A percentile compares a stretch with the other conserved stretches of the same genome.
Conservation (phyloP, 768 basidiomycete species). For the Sistotremastrum niveocremeum region DNA sequence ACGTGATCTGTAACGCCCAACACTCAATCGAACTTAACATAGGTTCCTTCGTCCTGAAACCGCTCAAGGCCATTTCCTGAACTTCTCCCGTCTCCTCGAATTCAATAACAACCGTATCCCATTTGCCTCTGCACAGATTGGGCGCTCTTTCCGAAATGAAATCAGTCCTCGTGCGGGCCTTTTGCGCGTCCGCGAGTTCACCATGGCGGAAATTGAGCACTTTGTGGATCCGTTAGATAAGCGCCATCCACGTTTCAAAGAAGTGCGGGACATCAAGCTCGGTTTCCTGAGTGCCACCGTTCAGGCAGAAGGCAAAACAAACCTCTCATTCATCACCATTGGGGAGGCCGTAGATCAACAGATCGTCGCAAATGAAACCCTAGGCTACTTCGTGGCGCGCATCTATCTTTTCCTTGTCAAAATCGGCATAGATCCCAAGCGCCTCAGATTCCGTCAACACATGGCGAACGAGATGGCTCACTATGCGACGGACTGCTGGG, state of each 20-base stretch:
- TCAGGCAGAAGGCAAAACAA: conserved; percentile 63
- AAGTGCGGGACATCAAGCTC: conserved; percentile 64
- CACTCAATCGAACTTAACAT: neutral
- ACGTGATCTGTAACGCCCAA: neutral
- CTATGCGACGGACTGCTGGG: conserved; percentile 99
- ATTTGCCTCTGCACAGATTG: conserved; percentile 95
- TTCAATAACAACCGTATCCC: conserved; percentile 97
- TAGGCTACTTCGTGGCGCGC: conserved; percentile 93
- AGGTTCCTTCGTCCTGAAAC: conserved; percentile 97
- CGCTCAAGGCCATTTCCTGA: conserved; percentile 97
- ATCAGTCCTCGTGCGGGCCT: conserved; percentile 95
- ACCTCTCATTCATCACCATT: conserved; percentile 51
- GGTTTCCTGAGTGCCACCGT: conserved; percentile 69
- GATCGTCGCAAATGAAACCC: conserved; percentile 90
- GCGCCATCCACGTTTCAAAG: conserved; percentile 67
- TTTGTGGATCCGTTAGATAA: conserved; percentile 94
- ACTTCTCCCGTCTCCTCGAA: conserved; percentile 91
- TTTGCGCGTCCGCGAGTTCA: conserved; percentile 95
- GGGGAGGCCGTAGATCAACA: conserved; percentile 83
- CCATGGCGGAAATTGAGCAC: conserved; percentile 99
- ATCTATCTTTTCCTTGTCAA: conserved; percentile 81
- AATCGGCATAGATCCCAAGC: conserved; percentile 75
- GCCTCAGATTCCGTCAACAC: conserved; percentile 92
- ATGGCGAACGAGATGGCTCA: conserved; percentile 99
- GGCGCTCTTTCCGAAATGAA: conserved; percentile 93